Conservation (phyloP, 495 filamentous ascomycete genomes). For the Lepraria neglecta region DNA sequence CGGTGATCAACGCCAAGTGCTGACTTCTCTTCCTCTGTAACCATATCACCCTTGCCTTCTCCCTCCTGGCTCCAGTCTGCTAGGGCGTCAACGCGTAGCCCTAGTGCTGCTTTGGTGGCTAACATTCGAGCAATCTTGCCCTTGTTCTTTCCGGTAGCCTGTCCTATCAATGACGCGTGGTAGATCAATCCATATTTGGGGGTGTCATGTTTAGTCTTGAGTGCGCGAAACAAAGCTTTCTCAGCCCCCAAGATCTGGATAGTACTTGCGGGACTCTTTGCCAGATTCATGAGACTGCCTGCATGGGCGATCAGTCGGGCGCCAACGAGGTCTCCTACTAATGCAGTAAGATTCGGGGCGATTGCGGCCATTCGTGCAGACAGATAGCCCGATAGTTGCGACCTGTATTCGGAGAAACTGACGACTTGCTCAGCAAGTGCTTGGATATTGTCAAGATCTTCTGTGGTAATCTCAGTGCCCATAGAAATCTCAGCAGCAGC, state of each 20-base stretch:
- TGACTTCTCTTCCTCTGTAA: conserved; percentile 80
- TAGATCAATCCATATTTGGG: conserved; percentile 99
- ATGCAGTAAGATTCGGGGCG: conserved; percentile 88
- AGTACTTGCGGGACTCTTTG: conserved; percentile 92
- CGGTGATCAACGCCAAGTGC: conserved; percentile 66
- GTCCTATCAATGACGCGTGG: conserved; percentile 92
- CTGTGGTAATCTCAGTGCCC: conserved; percentile 89
- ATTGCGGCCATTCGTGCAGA: conserved; percentile 93
- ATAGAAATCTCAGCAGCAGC: conserved; percentile 92
- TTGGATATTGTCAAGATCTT: conserved; percentile 87
- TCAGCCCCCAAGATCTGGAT: conserved; percentile 97
- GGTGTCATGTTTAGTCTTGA: conserved; percentile 99
- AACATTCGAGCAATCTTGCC: conserved; percentile 97
- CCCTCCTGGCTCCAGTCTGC: conserved; percentile 62
- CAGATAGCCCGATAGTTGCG: conserved; percentile 81
- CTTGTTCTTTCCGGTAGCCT: conserved; percentile 96
- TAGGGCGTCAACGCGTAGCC: conserved; percentile 87
- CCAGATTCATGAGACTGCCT: conserved; percentile 88
- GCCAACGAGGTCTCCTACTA: conserved; percentile 91
- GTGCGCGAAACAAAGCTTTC: conserved; percentile 94
- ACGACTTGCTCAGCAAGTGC: conserved; percentile 90
- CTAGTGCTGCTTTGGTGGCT: conserved; percentile 84
- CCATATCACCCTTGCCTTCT: conserved; percentile 56
- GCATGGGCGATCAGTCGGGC: conserved; percentile 93
- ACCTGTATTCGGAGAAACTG: conserved; percentile 79